Evolutionary conservation across 257 asterid genomes (phyloP).

Genomic region (Lantana camara): DNA sequence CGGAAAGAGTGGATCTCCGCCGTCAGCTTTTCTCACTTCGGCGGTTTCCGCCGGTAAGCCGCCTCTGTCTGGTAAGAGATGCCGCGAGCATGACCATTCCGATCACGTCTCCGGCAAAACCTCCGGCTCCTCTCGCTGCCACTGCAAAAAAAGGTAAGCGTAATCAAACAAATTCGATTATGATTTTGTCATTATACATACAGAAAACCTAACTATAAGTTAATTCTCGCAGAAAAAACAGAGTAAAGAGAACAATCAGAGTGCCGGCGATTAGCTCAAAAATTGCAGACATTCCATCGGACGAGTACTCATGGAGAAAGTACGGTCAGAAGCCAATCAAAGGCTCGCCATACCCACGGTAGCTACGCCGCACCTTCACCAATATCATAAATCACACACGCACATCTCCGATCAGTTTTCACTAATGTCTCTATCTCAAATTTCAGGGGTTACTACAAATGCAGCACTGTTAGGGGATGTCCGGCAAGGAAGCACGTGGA

Average conservation of each 20-base stretch:
- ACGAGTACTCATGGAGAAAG: constrained; percentile 26
- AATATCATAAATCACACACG: too few species aligned
- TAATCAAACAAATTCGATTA: too few species aligned
- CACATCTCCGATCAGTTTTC: not conserved
- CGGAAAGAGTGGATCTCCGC: constrained; percentile 54
- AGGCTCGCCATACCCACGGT: constrained; percentile 26
- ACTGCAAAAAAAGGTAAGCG: constrained; percentile 10
- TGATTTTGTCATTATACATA: too few species aligned
- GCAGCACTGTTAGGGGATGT: constrained; percentile 72
- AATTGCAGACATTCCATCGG: constrained; percentile 18
- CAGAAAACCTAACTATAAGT: too few species aligned
- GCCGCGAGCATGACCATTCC: constrained; percentile 67
- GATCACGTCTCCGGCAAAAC: constrained; percentile 54
- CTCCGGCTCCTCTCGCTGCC: constrained; percentile 54
- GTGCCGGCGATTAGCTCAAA: constrained; percentile 41
- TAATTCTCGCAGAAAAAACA: not conserved
- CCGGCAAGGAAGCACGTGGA: constrained; percentile 93
- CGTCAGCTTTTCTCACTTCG: constrained; percentile 26
- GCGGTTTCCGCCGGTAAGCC: constrained; percentile 57
- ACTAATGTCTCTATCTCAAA: not conserved
- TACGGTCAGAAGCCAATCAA: constrained; percentile 30
- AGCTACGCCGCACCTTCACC: constrained; percentile 35
- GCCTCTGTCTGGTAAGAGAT: constrained; percentile 59
- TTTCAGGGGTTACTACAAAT: constrained; percentile 79
- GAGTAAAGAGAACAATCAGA: constrained; percentile 12